A percentile compares a stretch with the other conserved stretches of the same genome.
Evolutionary conservation across 345 rosid genomes (phyloP).

Genomic region (Salix purpurea): DNA sequence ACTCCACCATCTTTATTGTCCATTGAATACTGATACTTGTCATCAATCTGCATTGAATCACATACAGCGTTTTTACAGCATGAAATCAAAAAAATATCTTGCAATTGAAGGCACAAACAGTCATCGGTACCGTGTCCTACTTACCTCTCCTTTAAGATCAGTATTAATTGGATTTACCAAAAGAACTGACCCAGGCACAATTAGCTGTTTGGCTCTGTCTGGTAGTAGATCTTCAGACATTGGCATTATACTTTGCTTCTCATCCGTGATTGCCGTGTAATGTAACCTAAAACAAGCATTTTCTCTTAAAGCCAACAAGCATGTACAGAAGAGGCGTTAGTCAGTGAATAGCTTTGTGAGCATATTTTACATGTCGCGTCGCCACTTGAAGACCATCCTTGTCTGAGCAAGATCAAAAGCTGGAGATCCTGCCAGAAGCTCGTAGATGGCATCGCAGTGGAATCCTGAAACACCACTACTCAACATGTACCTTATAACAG

Average conservation of each 20-base stretch:
- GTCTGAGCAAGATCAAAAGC: conserved; percentile 37
- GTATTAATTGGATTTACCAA: conserved; percentile 60
- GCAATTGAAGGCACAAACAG: not conserved
- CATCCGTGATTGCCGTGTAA: conserved; percentile 43
- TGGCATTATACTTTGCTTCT: conserved; percentile 41
- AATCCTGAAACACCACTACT: conserved; percentile 40
- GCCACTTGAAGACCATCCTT: conserved; percentile 36
- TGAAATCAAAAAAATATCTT: not conserved
- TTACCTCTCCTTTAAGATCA: conserved; percentile 69
- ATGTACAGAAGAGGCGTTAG: not conserved
- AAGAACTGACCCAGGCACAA: conserved; percentile 81
- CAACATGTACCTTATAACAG: conserved; percentile 28
- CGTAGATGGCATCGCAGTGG: conserved; percentile 29
- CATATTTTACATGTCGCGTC: conserved; percentile 19
- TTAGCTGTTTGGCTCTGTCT: conserved; percentile 42
- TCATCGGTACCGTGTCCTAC: not conserved
- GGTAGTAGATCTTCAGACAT: conserved; percentile 36
- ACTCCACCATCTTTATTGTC: conserved; percentile 38
- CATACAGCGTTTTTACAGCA: not conserved
- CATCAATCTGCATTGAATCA: conserved; percentile 35
- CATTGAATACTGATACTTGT: conserved; percentile 41
- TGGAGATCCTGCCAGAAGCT: conserved; percentile 23
- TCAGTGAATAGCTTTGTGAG: not conserved
- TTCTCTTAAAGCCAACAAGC: not conserved
- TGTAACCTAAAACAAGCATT: conserved; percentile 29